Conservation (phyloP, 2,329 filamentous ascomycete genomes). For the Penicillium sp. region DNA sequence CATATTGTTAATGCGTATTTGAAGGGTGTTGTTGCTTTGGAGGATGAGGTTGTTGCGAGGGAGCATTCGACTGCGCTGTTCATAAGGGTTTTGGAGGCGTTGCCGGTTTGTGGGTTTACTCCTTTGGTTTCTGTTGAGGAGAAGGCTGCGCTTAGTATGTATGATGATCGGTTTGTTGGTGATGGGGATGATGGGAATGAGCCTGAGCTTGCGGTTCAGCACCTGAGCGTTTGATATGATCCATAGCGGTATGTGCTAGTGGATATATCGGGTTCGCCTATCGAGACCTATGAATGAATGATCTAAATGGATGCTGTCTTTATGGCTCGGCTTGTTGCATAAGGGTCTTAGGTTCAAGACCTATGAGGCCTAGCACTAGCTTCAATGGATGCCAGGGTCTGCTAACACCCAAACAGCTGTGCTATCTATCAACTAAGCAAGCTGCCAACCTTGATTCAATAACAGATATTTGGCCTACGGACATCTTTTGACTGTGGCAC, state of each 20-base stretch:
- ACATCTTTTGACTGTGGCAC: background rate
- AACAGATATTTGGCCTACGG: background rate
- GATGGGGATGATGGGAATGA: background rate
- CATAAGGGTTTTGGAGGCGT: slow-evolving; percentile 1
- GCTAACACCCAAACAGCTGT: too few species aligned
- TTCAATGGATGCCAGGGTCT: too few species aligned
- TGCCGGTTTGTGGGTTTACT: background rate
- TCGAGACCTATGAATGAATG: too few species aligned
- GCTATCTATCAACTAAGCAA: background rate
- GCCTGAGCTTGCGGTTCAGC: too few species aligned
- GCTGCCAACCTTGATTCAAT: background rate
- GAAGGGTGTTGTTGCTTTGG: background rate
- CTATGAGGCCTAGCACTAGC: too few species aligned
- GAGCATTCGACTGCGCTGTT: slow-evolving; percentile 1
- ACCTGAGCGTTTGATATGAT: background rate
- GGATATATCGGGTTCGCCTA: background rate
- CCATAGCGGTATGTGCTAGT: background rate
- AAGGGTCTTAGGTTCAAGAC: too few species aligned
- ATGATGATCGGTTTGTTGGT: background rate
- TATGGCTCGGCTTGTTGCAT: too few species aligned
- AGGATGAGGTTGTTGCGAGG: background rate
- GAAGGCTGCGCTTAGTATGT: background rate
- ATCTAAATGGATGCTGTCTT: too few species aligned
- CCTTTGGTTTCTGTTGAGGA: background rate
- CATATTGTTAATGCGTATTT: slow-evolving; percentile 1